These are phyloP conservation scores for Lactarius sp. DNA, from an alignment of 768 basidiomycete genomes.

Conservation along the genomic window DNA sequence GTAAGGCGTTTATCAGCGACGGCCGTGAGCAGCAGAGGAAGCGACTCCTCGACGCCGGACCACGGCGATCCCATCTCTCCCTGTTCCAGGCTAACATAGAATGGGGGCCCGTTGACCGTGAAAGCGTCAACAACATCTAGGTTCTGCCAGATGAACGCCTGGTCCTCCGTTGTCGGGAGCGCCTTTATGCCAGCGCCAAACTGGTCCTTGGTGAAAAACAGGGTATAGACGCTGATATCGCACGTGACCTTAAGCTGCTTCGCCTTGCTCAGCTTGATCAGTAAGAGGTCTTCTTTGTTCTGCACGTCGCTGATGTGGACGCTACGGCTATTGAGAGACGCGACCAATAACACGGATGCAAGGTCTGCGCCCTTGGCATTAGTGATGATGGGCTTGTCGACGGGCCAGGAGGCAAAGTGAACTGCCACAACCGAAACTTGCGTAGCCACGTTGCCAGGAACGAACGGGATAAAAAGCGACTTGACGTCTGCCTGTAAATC, in stretches of 20 bases:
- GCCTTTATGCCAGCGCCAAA: slow-evolving; percentile 50
- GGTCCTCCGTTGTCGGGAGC: slow-evolving; percentile 72
- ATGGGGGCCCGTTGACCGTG: slow-evolving; percentile 83
- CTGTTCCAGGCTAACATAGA: slow-evolving; percentile 60
- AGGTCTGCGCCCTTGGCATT: slow-evolving; percentile 90
- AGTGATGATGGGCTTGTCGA: slow-evolving; percentile 89
- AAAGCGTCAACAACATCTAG: slow-evolving; percentile 83
- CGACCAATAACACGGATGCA: slow-evolving; percentile 87
- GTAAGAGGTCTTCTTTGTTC: slow-evolving; percentile 75
- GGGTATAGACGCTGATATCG: slow-evolving; percentile 86
- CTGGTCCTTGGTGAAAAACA: slow-evolving; percentile 80
- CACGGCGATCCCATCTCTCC: slow-evolving; percentile 56
- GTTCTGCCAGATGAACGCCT: slow-evolving; percentile 80
- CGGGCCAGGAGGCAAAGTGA: slow-evolving; percentile 88
- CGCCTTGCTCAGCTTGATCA: slow-evolving; percentile 93
- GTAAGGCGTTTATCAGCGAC: slow-evolving; percentile 75
- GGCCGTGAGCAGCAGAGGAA: slow-evolving; percentile 84
- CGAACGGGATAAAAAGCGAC: slow-evolving; percentile 82
- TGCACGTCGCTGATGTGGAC: slow-evolving; percentile 91
- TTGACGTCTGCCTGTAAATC: slow-evolving; percentile 77
- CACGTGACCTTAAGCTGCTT: slow-evolving; percentile 94
- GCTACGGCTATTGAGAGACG: slow-evolving; percentile 85
- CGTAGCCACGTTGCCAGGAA: slow-evolving; percentile 40
- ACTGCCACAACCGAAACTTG: slow-evolving; percentile 73
- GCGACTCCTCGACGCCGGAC: slow-evolving; percentile 82